Evolutionary conservation across 495 filamentous ascomycete species (phyloP), one percentile per base, ranked within the genome.

Genomic region (Filosporella fistucella): DNA sequence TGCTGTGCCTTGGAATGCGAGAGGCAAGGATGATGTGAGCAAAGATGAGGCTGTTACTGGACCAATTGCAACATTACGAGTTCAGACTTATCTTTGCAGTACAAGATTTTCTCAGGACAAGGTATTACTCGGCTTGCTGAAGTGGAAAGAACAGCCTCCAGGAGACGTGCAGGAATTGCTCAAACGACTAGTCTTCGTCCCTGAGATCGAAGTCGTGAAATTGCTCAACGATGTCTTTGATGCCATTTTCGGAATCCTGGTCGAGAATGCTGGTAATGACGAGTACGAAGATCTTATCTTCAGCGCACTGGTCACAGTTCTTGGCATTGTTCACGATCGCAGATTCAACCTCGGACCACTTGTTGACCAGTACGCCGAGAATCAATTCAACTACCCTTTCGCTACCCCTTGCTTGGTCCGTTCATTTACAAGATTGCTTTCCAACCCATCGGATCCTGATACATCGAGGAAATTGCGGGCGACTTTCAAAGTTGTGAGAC

Each of bases 171-270:
- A 86, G 1, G 73, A 80, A 16, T 72, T 95, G 5, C 66, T 99
- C 25, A 84, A 87, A 62, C 80, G 88, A 49, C 75, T 97, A 29
- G 80, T 86, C 8, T 99, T 97, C 57, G 93, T 99, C 9, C 84
- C 93, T 0, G 93, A 99, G 62, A 95, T 96, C 41, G 93, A 99
- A 66, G 87, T 97, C 21, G 93, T 97, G 48, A 99, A 96, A 66
- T 76, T 95, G 41, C 69, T 96, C 8, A 81, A 77, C 49, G 85
- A 95, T 58, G 91, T 99, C 12, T 84, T 99, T 55, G 89, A 96
- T 61, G 82, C 89, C 8, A 75, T 97, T 11, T 99, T 99, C 58
- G 82, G 87, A 8, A 90, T 97, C 28, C 64, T 97, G 22, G 84
- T 93, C 10, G 88, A 94, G 53, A 82, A 96, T 60, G 77, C 88